phyloP scores from a whole-genome alignment of 306 rosid species.

The Bauhinia variegata region DNA sequence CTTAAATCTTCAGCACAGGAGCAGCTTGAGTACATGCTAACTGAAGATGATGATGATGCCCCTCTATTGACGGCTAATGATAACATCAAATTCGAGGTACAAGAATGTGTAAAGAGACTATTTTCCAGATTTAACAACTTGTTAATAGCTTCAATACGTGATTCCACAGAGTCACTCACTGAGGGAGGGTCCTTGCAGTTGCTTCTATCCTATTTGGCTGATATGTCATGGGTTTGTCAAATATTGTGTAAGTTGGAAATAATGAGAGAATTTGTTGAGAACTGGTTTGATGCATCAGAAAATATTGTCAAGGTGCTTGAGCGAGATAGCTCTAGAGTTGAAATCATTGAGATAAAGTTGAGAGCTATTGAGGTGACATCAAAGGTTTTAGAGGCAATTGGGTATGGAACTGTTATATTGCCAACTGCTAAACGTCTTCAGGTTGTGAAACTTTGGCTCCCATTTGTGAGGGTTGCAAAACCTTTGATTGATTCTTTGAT shows the following conservation, averaged over 20 bases:
- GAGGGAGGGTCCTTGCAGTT: slow-evolving; percentile 51
- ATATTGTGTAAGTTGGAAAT: slow-evolving; percentile 76
- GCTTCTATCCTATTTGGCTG: slow-evolving; percentile 65
- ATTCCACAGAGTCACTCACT: slow-evolving; percentile 50
- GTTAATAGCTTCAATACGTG: slow-evolving; percentile 53
- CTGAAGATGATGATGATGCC: slow-evolving; percentile 90
- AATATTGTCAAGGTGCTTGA: slow-evolving; percentile 68
- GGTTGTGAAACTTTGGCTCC: slow-evolving; percentile 83
- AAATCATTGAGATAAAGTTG: slow-evolving; percentile 55
- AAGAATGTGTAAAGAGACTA: slow-evolving; percentile 66
- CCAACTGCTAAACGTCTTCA: slow-evolving; percentile 73
- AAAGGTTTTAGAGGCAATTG: slow-evolving; percentile 80
- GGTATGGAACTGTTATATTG: slow-evolving; percentile 71
- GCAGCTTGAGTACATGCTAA: slow-evolving; percentile 92
- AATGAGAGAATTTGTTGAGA: slow-evolving; percentile 72
- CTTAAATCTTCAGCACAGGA: slow-evolving; percentile 89
- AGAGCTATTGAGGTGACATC: slow-evolving; percentile 76
- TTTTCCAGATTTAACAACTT: slow-evolving; percentile 57
- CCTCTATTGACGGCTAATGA: slow-evolving; percentile 72
- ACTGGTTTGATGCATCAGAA: slow-evolving; percentile 84
- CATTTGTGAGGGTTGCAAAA: slow-evolving; percentile 81
- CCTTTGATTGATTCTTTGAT: slow-evolving; percentile 66
- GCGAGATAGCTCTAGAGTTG: slow-evolving; percentile 51
- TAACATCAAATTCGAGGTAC: slow-evolving; percentile 65
- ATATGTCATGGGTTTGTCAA: slow-evolving; percentile 82